Evolutionary conservation across 108 stramenopile species (phyloP).

Genomic region (Fragilaria crotonensis): DNA sequence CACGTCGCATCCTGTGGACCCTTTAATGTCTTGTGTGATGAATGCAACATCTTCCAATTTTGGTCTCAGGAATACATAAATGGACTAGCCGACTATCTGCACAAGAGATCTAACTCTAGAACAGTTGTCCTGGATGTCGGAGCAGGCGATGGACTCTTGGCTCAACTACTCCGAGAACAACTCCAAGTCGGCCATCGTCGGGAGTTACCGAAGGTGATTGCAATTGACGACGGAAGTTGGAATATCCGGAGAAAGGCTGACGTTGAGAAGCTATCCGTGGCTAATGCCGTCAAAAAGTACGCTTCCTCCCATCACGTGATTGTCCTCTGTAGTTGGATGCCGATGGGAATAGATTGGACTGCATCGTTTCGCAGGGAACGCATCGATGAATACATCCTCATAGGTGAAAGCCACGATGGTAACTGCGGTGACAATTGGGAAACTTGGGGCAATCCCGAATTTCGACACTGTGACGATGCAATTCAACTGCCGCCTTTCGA

Average conservation of each 20-base stretch:
- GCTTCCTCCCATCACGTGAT: slow-evolving; percentile 29
- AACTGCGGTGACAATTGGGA: slow-evolving; percentile 74
- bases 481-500: slow-evolving; percentile 23
- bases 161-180: slow-evolving; percentile 50
- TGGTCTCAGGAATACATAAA: slow-evolving; percentile 71
- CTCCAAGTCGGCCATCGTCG: slow-evolving; percentile 16
- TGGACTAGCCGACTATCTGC: slow-evolving; percentile 60
- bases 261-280: slow-evolving; percentile 48
- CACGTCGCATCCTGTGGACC: slow-evolving; percentile 47
- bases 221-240: slow-evolving; percentile 80
- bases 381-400: slow-evolving; percentile 76
- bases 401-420: slow-evolving; percentile 79
- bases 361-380: slow-evolving; percentile 35
- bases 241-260: slow-evolving; percentile 35
- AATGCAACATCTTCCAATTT: slow-evolving; percentile 66
- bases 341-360: slow-evolving; percentile 74
- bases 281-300: slow-evolving; percentile 55
- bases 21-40: slow-evolving; percentile 70
- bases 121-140: slow-evolving; percentile 73
- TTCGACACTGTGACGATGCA: slow-evolving; percentile 8
- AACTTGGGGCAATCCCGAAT: slow-evolving; percentile 71
- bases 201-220: slow-evolving; percentile 20
- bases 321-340: slow-evolving; percentile 84
- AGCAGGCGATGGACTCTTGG: slow-evolving; percentile 74
- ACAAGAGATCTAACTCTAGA: slow-evolving; percentile 22